Percentiles rank a stretch among this genome's conserved stretches.
These are phyloP conservation scores for Syzygium aqueum DNA, from an alignment of 345 rosid genomes.

Conservation along the genomic window DNA sequence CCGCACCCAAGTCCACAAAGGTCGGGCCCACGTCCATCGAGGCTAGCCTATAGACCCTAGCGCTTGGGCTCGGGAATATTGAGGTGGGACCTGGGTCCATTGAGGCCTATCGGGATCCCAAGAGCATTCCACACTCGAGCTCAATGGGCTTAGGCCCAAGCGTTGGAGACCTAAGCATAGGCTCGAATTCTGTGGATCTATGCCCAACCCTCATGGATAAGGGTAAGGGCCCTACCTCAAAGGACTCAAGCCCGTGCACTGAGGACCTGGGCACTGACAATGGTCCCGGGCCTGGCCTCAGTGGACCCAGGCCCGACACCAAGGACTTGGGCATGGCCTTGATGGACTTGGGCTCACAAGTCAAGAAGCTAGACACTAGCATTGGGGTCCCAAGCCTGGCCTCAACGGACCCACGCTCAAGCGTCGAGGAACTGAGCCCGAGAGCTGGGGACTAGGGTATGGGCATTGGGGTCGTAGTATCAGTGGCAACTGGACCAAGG, in stretches of 20 bases:
- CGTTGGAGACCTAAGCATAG: background rate
- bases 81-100: background rate
- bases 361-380: rapidly evolving
- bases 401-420: background rate
- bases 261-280: background rate
- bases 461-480: background rate
- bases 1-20: background rate
- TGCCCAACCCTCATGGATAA: no score
- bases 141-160: background rate
- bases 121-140: background rate
- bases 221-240: background rate
- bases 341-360: background rate
- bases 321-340: background rate
- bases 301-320: rapidly evolving
- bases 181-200: no score
- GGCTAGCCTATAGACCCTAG: rapidly evolving
- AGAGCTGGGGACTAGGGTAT: background rate
- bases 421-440: background rate
- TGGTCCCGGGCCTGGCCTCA: background rate
- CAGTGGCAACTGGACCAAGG: background rate
- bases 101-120: background rate
- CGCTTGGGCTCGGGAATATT: rapidly evolving
- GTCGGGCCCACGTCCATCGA: background rate
- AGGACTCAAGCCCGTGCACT: background rate
- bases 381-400: rapidly evolving